A percentile compares a stretch with the other conserved stretches of the same genome.
These are phyloP conservation scores for Oldenlandia corymbosa DNA, from an alignment of 257 asterid genomes.

Conservation along the genomic window DNA sequence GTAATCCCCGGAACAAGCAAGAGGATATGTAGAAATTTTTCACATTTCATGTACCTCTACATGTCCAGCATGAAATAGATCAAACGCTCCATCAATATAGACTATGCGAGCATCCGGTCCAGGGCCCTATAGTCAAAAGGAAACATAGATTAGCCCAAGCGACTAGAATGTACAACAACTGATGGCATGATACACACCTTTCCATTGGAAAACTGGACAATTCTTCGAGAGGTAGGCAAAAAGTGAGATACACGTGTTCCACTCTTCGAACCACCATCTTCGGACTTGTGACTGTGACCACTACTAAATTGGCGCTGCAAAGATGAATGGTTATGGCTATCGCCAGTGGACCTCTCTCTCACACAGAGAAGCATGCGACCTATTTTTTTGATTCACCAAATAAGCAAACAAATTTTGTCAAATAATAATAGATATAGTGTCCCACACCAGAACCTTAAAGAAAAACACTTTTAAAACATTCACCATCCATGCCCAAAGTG, in stretches of 20 bases:
- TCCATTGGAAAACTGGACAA: slow-evolving; percentile 93
- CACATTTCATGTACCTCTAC: slow-evolving; percentile 61
- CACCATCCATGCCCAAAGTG: neutral
- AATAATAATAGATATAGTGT: no score
- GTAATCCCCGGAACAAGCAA: neutral
- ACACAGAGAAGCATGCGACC: slow-evolving; percentile 99
- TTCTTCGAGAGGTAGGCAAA: slow-evolving; percentile 96
- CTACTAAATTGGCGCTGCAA: slow-evolving; percentile 94
- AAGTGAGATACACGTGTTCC: slow-evolving; percentile 93
- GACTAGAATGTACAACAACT: neutral
- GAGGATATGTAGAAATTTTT: neutral
- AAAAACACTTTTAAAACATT: no score
- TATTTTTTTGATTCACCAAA: slow-evolving; percentile 18
- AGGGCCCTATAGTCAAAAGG: slow-evolving; percentile 56
- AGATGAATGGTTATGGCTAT: slow-evolving; percentile 69
- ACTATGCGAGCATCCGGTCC: slow-evolving; percentile 93
- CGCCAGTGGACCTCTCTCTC: slow-evolving; percentile 81
- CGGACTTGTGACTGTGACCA: slow-evolving; percentile 83
- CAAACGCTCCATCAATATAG: slow-evolving; percentile 98
- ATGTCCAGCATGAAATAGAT: slow-evolving; percentile 99
- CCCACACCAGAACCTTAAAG: no score
- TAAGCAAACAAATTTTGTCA: no score
- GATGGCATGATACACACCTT: slow-evolving; percentile 43
- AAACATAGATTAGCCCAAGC: neutral
- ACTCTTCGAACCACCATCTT: slow-evolving; percentile 68